Percentiles rank a stretch among this genome's conserved stretches.
Conservation (phyloP, 1,139 yeast species). For the Meyerozyma smithsonii region DNA sequence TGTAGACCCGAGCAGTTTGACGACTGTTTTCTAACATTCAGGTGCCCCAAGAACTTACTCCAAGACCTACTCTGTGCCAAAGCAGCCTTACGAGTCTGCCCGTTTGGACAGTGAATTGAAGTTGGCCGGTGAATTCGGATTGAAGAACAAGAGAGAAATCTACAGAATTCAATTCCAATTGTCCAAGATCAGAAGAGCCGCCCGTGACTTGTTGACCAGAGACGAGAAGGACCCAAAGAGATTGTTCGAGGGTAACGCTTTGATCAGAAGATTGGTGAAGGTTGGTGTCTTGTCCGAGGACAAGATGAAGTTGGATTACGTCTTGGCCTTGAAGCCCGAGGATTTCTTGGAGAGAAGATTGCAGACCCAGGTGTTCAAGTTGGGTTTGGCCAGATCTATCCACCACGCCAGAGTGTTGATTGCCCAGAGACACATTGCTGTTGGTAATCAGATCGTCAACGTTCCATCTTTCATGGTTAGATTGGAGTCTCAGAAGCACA, state of each 20-base stretch:
- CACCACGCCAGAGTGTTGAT: conserved; percentile 99
- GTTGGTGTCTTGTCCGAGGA: conserved; percentile 99
- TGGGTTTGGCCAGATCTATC: conserved; percentile 98
- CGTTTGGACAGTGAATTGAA: conserved; percentile 99
- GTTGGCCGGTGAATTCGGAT: conserved; percentile 99
- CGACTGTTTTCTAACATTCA: conserved; percentile 31
- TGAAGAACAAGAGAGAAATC: conserved; percentile 99
- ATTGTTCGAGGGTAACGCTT: conserved; percentile 99
- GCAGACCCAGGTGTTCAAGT: conserved; percentile 99
- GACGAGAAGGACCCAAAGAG: conserved; percentile 99
- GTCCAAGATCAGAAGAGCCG: conserved; percentile 99
- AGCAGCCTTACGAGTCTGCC: conserved; percentile 98
- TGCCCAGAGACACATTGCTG: conserved; percentile 99
- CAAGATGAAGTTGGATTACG: conserved; percentile 99
- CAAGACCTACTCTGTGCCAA: conserved; percentile 99
- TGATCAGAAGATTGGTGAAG: conserved; percentile 96
- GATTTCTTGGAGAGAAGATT: conserved; percentile 99
- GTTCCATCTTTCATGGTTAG: conserved; percentile 99
- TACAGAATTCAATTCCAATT: conserved; percentile 98
- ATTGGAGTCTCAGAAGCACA: conserved; percentile 99
- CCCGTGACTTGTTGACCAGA: conserved; percentile 99
- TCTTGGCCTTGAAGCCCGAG: conserved; percentile 94
- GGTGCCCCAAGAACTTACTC: conserved; percentile 99
- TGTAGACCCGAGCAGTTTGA: conserved; percentile 3
- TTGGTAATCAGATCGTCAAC: conserved; percentile 99